phyloP scores from a whole-genome alignment of 2,329 filamentous ascomycete genomes.

The Fragosphaeria purpurea region DNA sequence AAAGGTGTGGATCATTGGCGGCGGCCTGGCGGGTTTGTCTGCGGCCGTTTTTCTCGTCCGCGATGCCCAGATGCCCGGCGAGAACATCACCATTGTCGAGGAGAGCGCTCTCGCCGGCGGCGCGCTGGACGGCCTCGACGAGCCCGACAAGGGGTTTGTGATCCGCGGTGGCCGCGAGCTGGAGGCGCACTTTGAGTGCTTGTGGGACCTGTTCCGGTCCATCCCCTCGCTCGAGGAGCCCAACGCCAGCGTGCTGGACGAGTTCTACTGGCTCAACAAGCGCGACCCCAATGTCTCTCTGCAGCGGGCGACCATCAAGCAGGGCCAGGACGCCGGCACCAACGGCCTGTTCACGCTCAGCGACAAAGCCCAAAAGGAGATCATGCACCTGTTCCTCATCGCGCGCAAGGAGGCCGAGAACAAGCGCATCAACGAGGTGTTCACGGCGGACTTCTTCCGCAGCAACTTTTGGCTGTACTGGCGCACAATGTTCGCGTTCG shows the following conservation, averaged over 20 bases:
- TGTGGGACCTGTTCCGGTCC: slow-evolving; percentile 22
- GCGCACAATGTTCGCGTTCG: slow-evolving; percentile 25
- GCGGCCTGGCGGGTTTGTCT: slow-evolving; percentile 24
- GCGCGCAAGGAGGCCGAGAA: slow-evolving; percentile 17
- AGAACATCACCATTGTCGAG: slow-evolving; percentile 25
- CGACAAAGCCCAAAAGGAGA: slow-evolving; percentile 19
- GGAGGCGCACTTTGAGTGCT: slow-evolving; percentile 22
- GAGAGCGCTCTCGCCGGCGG: slow-evolving; percentile 20
- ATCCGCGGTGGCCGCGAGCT: slow-evolving; percentile 25
- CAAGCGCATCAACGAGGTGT: slow-evolving; percentile 21
- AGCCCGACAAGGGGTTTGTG: slow-evolving; percentile 24
- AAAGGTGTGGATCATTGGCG: slow-evolving; percentile 24
- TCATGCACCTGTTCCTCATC: slow-evolving; percentile 23
- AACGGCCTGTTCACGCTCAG: slow-evolving; percentile 18
- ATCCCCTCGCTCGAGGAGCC: slow-evolving; percentile 19
- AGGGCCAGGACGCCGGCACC: slow-evolving; percentile 18
- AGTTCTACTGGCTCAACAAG: slow-evolving; percentile 23
- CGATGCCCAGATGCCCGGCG: slow-evolving; percentile 23
- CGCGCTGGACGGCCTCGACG: slow-evolving; percentile 19
- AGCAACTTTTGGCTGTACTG: slow-evolving; percentile 28
- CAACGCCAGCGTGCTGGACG: slow-evolving; percentile 20
- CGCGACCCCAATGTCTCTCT: slow-evolving; percentile 17
- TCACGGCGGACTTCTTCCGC: slow-evolving; percentile 21
- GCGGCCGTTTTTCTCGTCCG: slow-evolving; percentile 25
- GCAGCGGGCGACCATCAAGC: slow-evolving; percentile 19